These are phyloP conservation scores for Coprinellus micaceus DNA, from an alignment of 768 basidiomycete species.

Conservation along the genomic window DNA sequence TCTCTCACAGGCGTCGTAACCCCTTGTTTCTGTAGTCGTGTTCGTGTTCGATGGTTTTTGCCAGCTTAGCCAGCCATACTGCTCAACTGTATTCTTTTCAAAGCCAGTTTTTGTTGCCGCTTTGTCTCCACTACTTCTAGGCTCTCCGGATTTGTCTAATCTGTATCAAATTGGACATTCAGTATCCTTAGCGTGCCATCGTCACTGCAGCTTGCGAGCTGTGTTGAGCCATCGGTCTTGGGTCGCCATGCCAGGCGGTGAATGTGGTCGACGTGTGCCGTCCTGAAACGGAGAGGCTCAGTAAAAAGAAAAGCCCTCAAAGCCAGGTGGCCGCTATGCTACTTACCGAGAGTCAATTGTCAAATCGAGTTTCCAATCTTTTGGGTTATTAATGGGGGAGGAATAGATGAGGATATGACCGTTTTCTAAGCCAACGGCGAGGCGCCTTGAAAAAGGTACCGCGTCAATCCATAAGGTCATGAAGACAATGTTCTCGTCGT, in stretches of 20 bases:
- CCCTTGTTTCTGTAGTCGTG: conserved; percentile 38
- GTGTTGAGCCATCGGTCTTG: conserved; percentile 27
- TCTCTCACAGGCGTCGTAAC: conserved; percentile 33
- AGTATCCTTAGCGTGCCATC: conserved; percentile 86
- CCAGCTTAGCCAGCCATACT: no score
- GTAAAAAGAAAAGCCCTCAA: no score
- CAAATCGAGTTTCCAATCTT: conserved; percentile 45
- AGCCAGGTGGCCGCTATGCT: no score
- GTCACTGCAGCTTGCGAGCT: conserved; percentile 87
- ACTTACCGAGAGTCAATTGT: conserved; percentile 53
- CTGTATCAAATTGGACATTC: conserved; percentile 49
- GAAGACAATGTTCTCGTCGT: neutral
- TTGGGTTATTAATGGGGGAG: conserved; percentile 24
- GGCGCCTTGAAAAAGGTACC: conserved; percentile 29
- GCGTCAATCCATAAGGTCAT: no score
- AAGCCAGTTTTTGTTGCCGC: conserved; percentile 24
- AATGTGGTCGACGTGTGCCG: conserved; percentile 74
- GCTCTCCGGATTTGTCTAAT: conserved; percentile 42
- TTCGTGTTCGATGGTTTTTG: no score
- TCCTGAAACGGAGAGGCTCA: conserved; percentile 38
- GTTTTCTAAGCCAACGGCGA: conserved; percentile 84
- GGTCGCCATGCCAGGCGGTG: conserved; percentile 82
- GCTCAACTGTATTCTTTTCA: conserved; percentile 66
- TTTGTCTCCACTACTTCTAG: conserved; percentile 23
- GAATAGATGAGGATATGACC: conserved; percentile 70